Evolutionary conservation across 345 rosid species (phyloP).

Genomic region (Hypericum perforatum): DNA sequence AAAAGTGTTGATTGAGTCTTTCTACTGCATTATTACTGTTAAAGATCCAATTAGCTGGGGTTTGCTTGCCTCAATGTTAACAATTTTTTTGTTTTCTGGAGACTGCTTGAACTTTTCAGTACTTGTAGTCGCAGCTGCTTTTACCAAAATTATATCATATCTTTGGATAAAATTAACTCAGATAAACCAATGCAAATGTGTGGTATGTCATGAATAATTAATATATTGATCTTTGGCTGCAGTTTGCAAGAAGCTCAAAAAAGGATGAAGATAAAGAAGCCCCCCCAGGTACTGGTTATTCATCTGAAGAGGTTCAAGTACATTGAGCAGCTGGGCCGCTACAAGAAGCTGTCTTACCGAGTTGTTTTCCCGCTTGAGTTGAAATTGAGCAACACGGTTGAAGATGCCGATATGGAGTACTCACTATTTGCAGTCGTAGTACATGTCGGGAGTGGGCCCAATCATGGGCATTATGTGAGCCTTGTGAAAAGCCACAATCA

Average conservation of each 20-base stretch:
- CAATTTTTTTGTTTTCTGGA: too few relatives aligned
- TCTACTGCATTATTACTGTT: too few relatives aligned
- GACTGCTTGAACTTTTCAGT: too few relatives aligned
- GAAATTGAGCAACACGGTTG: constrained; percentile 88
- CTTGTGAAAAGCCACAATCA: constrained; percentile 99
- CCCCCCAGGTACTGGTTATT: constrained; percentile 83
- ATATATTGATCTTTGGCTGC: constrained; percentile 14
- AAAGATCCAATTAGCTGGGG: too few relatives aligned
- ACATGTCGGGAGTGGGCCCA: constrained; percentile 96
- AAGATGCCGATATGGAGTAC: constrained; percentile 80
- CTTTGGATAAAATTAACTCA: too few relatives aligned
- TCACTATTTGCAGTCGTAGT: constrained; percentile 97
- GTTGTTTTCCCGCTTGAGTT: constrained; percentile 93
- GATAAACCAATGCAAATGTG: too few relatives aligned
- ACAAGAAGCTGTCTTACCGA: constrained; percentile 90
- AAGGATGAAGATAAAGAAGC: constrained; percentile 98
- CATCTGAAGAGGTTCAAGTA: constrained; percentile 94
- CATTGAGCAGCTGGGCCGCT: constrained; percentile 88
- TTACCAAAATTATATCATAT: too few relatives aligned
- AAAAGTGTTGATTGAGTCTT: too few relatives aligned
- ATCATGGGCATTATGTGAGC: constrained; percentile 94
- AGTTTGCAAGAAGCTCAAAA: constrained; percentile 99
- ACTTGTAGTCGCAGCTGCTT: too few relatives aligned
- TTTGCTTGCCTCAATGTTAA: too few relatives aligned
- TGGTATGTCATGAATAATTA: too few relatives aligned